These are phyloP conservation scores for Ogataea kodamae DNA, from an alignment of 805 yeast genomes.

Conservation along the genomic window DNA sequence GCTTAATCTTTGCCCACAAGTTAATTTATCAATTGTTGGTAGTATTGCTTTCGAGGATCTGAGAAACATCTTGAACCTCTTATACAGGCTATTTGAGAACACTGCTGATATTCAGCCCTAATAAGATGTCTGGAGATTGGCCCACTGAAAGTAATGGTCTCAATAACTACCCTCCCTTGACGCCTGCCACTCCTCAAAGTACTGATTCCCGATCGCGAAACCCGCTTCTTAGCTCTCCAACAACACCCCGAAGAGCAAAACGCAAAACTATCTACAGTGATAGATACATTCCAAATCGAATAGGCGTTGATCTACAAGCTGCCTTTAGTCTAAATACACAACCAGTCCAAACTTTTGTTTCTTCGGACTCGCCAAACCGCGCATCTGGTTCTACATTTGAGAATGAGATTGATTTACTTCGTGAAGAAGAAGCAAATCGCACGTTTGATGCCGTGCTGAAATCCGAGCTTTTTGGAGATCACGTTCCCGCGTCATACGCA, in stretches of 20 bases:
- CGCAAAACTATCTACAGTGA: conserved; percentile 65
- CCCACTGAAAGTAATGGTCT: conserved; percentile 10
- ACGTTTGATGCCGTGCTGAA: conserved; percentile 83
- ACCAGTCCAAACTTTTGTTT: conserved; percentile 11
- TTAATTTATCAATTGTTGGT: too few species aligned
- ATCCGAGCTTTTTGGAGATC: conserved; percentile 89
- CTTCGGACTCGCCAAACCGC: conserved; percentile 9
- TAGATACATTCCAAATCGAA: conserved; percentile 81
- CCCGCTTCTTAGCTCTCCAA: conserved; percentile 33
- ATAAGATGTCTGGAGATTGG: conserved; percentile 8
- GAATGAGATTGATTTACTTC: conserved; percentile 62
- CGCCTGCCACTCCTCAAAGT: conserved; percentile 24
- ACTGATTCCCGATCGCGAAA: conserved; percentile 11
- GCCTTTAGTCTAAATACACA: conserved; percentile 56
- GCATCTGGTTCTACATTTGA: conserved; percentile 31
- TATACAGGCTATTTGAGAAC: too few species aligned
- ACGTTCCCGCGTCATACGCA: conserved; percentile 47
- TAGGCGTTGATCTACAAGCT: conserved; percentile 83
- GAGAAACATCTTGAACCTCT: too few species aligned
- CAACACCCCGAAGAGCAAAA: conserved; percentile 45
- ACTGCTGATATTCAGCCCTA: too few species aligned
- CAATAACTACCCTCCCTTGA: conserved; percentile 12
- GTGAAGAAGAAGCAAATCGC: conserved; percentile 79
- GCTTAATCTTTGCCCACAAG: conserved; percentile 2
- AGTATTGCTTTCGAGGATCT: too few species aligned